A percentile compares a stretch with the other conserved stretches of the same genome.
These are phyloP conservation scores for Lachnellula willkommii DNA, from an alignment of 2,329 filamentous ascomycete genomes.

Conservation along the genomic window DNA sequence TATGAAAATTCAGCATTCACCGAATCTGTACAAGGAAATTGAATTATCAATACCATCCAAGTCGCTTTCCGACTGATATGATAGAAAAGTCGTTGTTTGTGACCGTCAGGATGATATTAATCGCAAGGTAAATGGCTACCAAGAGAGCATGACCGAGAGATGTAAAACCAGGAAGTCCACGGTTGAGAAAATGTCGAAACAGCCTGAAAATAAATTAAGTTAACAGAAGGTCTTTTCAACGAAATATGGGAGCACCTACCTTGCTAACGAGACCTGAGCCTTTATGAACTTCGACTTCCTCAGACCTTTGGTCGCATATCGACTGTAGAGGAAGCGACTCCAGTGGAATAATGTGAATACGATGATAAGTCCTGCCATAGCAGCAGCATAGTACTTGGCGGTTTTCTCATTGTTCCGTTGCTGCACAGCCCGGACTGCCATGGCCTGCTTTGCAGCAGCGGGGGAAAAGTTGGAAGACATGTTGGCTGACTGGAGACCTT, in stretches of 20 bases:
- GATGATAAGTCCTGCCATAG: slow-evolving; percentile 17
- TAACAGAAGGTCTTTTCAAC: background rate
- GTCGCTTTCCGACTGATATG: slow-evolving; percentile 13
- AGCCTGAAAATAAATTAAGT: slow-evolving; percentile 1
- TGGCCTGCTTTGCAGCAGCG: slow-evolving; percentile 8
- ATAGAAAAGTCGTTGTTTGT: slow-evolving; percentile 24
- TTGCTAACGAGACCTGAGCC: slow-evolving; percentile 13
- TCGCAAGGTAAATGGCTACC: slow-evolving; percentile 32
- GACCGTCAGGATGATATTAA: slow-evolving; percentile 36
- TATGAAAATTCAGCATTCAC: slow-evolving; percentile 22
- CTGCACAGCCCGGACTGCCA: background rate
- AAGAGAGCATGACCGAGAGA: slow-evolving; percentile 37
- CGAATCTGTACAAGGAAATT: slow-evolving; percentile 25
- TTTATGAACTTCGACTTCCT: slow-evolving; percentile 14
- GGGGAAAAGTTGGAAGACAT: slow-evolving; percentile 8
- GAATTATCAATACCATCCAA: slow-evolving; percentile 24
- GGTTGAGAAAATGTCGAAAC: slow-evolving; percentile 15
- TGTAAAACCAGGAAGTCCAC: slow-evolving; percentile 32
- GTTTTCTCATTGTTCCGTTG: slow-evolving; percentile 13
- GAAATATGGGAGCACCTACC: slow-evolving; percentile 6
- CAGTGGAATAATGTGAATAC: slow-evolving; percentile 22
- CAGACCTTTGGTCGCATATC: slow-evolving; percentile 13
- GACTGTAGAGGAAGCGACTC: slow-evolving; percentile 17
- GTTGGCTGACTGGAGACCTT: background rate
- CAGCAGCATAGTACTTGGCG: slow-evolving; percentile 19